Conservation (phyloP, 1,139 yeast species). For the Nakaseomyces glabratus region DNA sequence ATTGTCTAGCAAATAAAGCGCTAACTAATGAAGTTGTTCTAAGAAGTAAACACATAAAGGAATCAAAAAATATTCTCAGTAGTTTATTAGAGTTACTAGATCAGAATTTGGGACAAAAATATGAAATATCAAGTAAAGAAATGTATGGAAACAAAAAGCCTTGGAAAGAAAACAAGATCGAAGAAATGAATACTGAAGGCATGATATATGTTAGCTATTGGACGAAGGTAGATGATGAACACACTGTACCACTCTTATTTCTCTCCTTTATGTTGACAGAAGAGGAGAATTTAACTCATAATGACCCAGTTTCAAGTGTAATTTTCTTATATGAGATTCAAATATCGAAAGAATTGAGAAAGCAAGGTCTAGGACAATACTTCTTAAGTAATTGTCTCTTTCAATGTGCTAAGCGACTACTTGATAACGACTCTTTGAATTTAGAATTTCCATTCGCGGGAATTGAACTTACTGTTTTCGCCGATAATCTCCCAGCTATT, state of each 20-base stretch:
- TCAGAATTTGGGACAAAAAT: constrained; percentile 21
- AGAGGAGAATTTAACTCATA: constrained; percentile 14
- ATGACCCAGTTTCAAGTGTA: constrained; percentile 11
- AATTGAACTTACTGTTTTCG: constrained; percentile 27
- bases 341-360: neutral
- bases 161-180: constrained; percentile 23
- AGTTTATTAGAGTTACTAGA: constrained; percentile 15
- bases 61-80: neutral
- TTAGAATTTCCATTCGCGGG: constrained; percentile 12
- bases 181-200: constrained; percentile 24
- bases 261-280: constrained; percentile 24
- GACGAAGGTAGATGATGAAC: constrained; percentile 7
- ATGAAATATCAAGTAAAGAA: constrained; percentile 13
- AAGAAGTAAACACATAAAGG: neutral
- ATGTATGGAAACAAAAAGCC: constrained; percentile 18
- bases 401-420: neutral
- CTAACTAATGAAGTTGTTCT: neutral
- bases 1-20: neutral
- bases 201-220: constrained; percentile 23
- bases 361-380: constrained; percentile 2
- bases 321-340: constrained; percentile 23
- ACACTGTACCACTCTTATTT: constrained; percentile 11
- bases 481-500: constrained; percentile 21
- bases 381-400: neutral
- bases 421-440: neutral